A percentile compares a stretch with the other conserved stretches of the same genome.
Evolutionary conservation across 192 early-diverging fungal species (phyloP).

Genomic region (Coemansia sp.): DNA sequence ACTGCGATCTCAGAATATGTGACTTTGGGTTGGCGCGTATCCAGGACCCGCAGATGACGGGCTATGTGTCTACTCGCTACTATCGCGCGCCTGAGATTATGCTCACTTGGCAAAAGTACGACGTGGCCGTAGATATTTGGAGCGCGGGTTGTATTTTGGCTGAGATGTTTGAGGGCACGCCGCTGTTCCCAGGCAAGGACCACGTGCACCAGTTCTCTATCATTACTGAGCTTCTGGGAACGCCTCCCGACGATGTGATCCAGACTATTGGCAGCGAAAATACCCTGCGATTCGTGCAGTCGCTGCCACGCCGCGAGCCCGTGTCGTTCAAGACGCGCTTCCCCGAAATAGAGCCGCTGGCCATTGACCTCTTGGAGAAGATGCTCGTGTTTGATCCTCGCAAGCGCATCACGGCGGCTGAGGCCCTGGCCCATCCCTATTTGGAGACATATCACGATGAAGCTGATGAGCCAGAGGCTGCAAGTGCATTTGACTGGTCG

Average conservation of each 20-base stretch:
- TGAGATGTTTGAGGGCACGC: constrained; percentile 95
- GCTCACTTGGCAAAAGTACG: constrained; percentile 97
- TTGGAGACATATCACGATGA: constrained; percentile 90
- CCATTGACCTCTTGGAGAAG: constrained; percentile 83
- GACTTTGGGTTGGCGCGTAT: constrained; percentile 97
- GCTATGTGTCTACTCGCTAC: constrained; percentile 96
- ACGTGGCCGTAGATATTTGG: constrained; percentile 96
- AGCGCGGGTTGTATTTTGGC: constrained; percentile 93
- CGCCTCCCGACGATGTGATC: constrained; percentile 89
- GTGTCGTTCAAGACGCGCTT: constrained; percentile 83
- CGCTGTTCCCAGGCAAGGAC: constrained; percentile 94
- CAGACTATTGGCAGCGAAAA: constrained; percentile 91
- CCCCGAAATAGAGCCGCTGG: constrained; percentile 75
- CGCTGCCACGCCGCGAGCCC: constrained; percentile 75
- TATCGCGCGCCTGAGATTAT: constrained; percentile 99
- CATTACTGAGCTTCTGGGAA: constrained; percentile 89
- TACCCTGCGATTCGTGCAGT: constrained; percentile 88
- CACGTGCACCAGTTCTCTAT: constrained; percentile 95
- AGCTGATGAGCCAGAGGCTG: constrained; percentile 81
- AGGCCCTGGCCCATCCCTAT: constrained; percentile 89
- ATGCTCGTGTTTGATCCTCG: constrained; percentile 94
- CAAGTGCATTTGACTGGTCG: constrained; percentile 89
- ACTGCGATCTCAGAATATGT: constrained; percentile 98
- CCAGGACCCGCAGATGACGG: constrained; percentile 95
- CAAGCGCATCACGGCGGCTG: constrained; percentile 83